Base-by-base conservation (phyloP, 306 rosid genomes). In the Castanea mollissima region DNA sequence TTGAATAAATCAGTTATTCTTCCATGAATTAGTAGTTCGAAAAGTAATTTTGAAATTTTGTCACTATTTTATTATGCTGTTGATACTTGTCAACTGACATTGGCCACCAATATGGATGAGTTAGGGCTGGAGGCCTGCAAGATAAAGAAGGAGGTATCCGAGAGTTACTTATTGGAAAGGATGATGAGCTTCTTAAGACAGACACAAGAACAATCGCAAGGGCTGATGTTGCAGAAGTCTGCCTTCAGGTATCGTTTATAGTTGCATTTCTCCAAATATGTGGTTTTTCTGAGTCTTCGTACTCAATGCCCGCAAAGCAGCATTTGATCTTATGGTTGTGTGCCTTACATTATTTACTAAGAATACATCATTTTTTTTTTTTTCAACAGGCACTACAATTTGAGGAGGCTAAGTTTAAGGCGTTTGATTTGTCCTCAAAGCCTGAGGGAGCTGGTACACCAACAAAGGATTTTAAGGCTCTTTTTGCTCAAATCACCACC, bases 81-180 rank as follows among this genome's bases (percentile, higher is more conserved):
- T 35, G 72, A 16, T 16, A 70, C 69, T 63, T 59, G 55, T 54
- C 35, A 49, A 44, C 9, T 59, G 67, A 62, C 77, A 51, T 27
- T 29, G 29, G 55, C 59, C 52, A 32, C 73, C 60, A 71, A 20
- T 38, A 25, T 56, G 84, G 74, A 34, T 81, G 21, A 82, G 46
- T 51, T 83, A 95, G 99, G 89, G 94, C 99, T 15, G 99, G 99
- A 77, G 98, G 98, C 80, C 82, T 95, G 90, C 87, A 87, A 75
- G 99, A 95, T 57, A 95, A 89, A 84, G 96, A 90, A 5, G 97
- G 99, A 8, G 98, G 98, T 46, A 11, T 83, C 44, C 87, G 98
- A 63, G 99, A 95, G 78, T 87, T 95, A 38, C 77, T 95, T 13
- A 71, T 90, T 1, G 97, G 99, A 70, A 95, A 93, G 88, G 94